A percentile compares a stretch with the other conserved stretches of the same genome.
phyloP scores from a whole-genome alignment of 2,329 filamentous ascomycete species.

The Hymenotorrendiella dingleyae region DNA sequence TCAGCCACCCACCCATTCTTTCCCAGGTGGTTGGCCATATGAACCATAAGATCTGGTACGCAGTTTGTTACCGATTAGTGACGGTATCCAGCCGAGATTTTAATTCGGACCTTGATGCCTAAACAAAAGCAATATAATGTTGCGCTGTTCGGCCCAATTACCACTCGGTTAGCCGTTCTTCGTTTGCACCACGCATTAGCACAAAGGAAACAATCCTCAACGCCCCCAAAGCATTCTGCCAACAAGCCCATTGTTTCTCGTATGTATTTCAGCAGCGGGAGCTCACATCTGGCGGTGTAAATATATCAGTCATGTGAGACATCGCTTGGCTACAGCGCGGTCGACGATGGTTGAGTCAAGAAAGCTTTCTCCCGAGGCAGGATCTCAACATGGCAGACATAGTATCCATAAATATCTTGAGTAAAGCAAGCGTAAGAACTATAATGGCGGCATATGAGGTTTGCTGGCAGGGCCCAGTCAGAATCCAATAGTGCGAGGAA shows the following conservation, averaged over 20 bases:
- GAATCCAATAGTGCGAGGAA: too few species aligned
- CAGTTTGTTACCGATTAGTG: not conserved
- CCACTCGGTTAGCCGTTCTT: conserved; percentile 9
- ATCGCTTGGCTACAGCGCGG: conserved; percentile 9
- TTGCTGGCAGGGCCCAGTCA: too few species aligned
- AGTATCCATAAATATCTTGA: not conserved
- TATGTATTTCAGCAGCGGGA: conserved; percentile 22
- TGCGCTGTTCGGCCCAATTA: conserved; percentile 21
- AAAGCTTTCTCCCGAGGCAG: conserved; percentile 3
- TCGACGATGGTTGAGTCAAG: conserved; percentile 14
- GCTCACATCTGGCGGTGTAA: conserved; percentile 30
- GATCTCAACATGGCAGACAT: conserved; percentile 3
- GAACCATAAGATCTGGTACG: not conserved
- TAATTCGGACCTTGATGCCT: conserved; percentile 20
- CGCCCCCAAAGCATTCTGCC: conserved; percentile 10
- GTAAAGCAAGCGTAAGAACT: too few species aligned
- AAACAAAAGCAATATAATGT: conserved; percentile 23
- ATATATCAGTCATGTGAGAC: conserved; percentile 22
- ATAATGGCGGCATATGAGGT: too few species aligned
- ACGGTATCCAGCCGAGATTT: conserved; percentile 9
- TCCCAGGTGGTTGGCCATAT: conserved; percentile 11
- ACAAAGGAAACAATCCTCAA: conserved; percentile 20
- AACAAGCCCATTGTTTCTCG: conserved; percentile 12
- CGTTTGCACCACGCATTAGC: conserved; percentile 22
- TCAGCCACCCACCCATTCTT: conserved; percentile 16